These are phyloP conservation scores for Ulota crispa DNA, from an alignment of 225 moss, liverwort and hornwort species.

Conservation along the genomic window DNA sequence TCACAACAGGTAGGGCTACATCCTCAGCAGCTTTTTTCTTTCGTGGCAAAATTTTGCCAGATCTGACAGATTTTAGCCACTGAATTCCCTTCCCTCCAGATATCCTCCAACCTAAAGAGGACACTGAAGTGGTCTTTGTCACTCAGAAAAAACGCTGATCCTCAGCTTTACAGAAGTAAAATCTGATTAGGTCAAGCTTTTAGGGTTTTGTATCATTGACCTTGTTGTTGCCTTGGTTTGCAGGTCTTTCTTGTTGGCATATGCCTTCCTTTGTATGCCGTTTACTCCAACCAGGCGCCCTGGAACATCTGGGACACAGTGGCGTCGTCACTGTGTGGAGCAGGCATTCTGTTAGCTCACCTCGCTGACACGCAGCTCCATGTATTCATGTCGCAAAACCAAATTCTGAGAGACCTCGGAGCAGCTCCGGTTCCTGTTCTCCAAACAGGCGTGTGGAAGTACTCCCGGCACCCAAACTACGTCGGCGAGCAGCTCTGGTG, in stretches of 20 bases:
- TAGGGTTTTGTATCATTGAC: not conserved
- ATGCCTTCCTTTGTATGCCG: conserved; percentile 74
- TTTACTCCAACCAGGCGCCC: conserved; percentile 44
- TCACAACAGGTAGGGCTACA: conserved; percentile 59
- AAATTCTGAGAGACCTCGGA: conserved; percentile 51
- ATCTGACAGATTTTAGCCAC: too few relatives aligned
- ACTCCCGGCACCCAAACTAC: conserved; percentile 94
- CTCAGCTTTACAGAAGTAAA: not conserved
- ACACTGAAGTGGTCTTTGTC: too few relatives aligned
- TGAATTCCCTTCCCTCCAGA: too few relatives aligned
- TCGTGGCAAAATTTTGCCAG: too few relatives aligned
- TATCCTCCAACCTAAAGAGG: too few relatives aligned
- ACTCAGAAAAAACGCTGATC: too few relatives aligned
- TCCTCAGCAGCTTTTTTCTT: too few relatives aligned
- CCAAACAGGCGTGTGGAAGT: conserved; percentile 70
- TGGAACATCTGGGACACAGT: conserved; percentile 72
- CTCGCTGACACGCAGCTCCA: conserved; percentile 81
- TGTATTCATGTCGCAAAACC: conserved; percentile 61
- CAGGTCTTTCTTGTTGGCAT: conserved; percentile 83
- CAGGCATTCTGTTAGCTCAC: conserved; percentile 59
- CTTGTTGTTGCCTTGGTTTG: conserved; percentile 10
- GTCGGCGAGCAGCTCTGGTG: conserved; percentile 98
- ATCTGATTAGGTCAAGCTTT: not conserved
- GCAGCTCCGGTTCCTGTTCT: conserved; percentile 60
- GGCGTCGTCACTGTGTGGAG: conserved; percentile 51